Evolutionary conservation across 192 early-diverging fungal genomes (phyloP).

Genomic region (Linderina pennispora): DNA sequence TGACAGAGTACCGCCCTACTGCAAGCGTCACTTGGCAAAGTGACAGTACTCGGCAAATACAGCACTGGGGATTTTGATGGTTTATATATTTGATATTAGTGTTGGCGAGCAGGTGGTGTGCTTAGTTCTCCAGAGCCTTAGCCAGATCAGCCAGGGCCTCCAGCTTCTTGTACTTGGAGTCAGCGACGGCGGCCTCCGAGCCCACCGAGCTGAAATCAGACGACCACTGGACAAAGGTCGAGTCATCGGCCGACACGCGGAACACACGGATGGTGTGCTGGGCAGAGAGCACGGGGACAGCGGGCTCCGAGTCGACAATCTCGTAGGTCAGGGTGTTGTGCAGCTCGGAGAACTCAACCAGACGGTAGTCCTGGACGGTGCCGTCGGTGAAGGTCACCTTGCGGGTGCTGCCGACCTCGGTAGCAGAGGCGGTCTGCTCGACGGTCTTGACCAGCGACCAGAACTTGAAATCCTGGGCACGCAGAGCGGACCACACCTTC

Average conservation of each 20-base stretch:
- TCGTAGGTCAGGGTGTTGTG: conserved; percentile 50
- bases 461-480: conserved; percentile 36
- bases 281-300: conserved; percentile 49
- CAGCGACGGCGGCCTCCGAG: conserved; percentile 38
- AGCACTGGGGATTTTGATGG: too few species aligned
- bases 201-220: conserved; percentile 52
- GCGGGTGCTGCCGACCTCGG: conserved; percentile 47
- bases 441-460: conserved; percentile 42
- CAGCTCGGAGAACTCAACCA: conserved; percentile 50
- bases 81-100: background rate
- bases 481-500: conserved; percentile 30
- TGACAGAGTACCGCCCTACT: too few species aligned
- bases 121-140: conserved; percentile 33
- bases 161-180: conserved; percentile 56
- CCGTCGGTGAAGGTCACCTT: conserved; percentile 50
- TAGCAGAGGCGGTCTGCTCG: conserved; percentile 18
- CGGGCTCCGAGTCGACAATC: conserved; percentile 49
- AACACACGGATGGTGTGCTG: conserved; percentile 47
- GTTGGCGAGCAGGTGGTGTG: background rate
- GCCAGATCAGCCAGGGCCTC: conserved; percentile 52
- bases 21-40: too few species aligned
- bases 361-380: conserved; percentile 50
- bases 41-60: too few species aligned
- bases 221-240: conserved; percentile 56
- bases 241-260: conserved; percentile 47